These are phyloP conservation scores for Malassezia equina DNA, from an alignment of 1,284 basidiomycete species.

Conservation along the genomic window DNA sequence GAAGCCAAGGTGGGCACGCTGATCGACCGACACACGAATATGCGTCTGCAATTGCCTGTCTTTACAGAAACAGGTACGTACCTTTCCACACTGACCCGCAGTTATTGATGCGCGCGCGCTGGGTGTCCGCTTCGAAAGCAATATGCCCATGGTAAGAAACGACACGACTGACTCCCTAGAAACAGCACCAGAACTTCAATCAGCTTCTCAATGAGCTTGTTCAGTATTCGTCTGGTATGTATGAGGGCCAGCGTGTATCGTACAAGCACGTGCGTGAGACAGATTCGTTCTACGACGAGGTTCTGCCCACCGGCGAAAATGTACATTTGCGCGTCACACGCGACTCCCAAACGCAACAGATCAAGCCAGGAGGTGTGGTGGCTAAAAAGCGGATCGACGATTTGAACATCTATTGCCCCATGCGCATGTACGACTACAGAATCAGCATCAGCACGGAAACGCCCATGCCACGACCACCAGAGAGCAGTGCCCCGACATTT, in stretches of 20 bases:
- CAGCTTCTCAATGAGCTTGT: slow-evolving; percentile 62
- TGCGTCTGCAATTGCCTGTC: slow-evolving; percentile 61
- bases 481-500: slow-evolving; percentile 27
- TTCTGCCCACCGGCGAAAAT: slow-evolving; percentile 18
- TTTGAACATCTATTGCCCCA: slow-evolving; percentile 76
- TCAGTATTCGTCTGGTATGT: slow-evolving; percentile 50
- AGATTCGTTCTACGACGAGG: slow-evolving; percentile 64
- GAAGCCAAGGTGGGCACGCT: slow-evolving; percentile 87
- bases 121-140: slow-evolving; percentile 63
- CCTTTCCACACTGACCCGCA: slow-evolving; percentile 38
- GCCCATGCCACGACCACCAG: slow-evolving; percentile 27
- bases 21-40: slow-evolving; percentile 56
- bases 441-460: slow-evolving; percentile 78
- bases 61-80: slow-evolving; percentile 73
- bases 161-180: slow-evolving; percentile 51
- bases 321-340: slow-evolving; percentile 71
- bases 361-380: slow-evolving; percentile 53
- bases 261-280: slow-evolving; percentile 70
- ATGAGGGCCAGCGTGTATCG: slow-evolving; percentile 56
- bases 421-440: slow-evolving; percentile 74
- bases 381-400: slow-evolving; percentile 74
- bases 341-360: slow-evolving; percentile 62
- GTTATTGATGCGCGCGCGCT: slow-evolving; percentile 50
- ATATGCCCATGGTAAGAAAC: slow-evolving; percentile 71
- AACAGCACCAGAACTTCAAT: slow-evolving; percentile 78